Evolutionary conservation across 768 basidiomycete genomes (phyloP), one percentile per base, ranked within the genome.

Genomic region (Agaricus subrufescens): DNA sequence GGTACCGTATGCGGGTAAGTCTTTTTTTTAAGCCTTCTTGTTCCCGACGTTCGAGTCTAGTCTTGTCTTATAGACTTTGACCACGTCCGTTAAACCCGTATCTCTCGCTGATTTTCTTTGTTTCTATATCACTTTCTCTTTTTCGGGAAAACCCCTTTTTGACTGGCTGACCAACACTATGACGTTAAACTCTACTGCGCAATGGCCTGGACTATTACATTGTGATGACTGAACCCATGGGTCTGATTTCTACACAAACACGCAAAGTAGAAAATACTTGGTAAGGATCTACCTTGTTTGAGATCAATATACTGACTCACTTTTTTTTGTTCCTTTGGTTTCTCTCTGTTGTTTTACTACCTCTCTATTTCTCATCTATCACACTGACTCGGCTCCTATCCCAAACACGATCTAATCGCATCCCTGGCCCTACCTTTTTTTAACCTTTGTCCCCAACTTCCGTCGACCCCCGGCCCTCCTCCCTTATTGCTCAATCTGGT

Each of bases 1-100:
- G 91, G 50, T 91, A 91, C 66, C 78, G 88, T 57, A 92, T 93
- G 90, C 67, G 76, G 65, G 89, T 88, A 67, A 71, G 84, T 77
- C 12, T 45, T 29, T n/a, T 30, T 19, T 19, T 19, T 19, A 19
- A 19, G 31, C 51, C 39, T 8, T 34, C 26, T 5, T n/a, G 9
- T 9, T 10, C 29, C 48, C 8, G 31, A 47, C 11, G 31, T 50
- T 23, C n/a, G 31, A 49, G 26, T 19, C 11, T 6, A 26, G 27
- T 39, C 19, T 11, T 46, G 4, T n/a, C 23, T 23, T 9, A 31
- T 43, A 8, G 23, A 12, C 29, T 11, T 23, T 34, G 27, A 26
- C 43, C 43, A 11, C 26, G 1, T 47, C 53, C 46, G 53, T 39
- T 47, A 54, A 54, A 12, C 25, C 53, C 53, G 46, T 54, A 31